These are phyloP conservation scores for Talaromyces piceae DNA, from an alignment of 2,329 filamentous ascomycete species.

Conservation along the genomic window DNA sequence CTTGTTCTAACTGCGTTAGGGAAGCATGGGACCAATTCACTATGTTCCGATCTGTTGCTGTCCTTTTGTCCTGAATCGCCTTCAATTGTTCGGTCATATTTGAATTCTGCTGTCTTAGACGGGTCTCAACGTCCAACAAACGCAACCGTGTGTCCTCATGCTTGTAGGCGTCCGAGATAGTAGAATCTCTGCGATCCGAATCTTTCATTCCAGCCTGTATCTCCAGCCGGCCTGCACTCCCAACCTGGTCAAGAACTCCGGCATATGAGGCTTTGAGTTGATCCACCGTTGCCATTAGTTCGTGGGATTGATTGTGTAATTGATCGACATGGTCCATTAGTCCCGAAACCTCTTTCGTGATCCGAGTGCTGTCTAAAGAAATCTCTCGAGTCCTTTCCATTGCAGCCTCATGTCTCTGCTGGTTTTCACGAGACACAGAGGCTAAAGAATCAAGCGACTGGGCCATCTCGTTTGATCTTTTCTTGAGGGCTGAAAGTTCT, in stretches of 20 bases:
- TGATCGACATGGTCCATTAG: not conserved
- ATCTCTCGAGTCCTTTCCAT: conserved; percentile 10
- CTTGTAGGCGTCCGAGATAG: not conserved
- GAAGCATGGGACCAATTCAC: not conserved
- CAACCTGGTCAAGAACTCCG: not conserved
- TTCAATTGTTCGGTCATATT: not conserved
- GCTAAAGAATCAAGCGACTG: not conserved
- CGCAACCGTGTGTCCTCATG: not conserved
- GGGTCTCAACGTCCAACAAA: not conserved
- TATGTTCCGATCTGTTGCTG: not conserved
- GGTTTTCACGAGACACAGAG: conserved; percentile 5
- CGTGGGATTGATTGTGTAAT: not conserved
- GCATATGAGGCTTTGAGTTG: not conserved
- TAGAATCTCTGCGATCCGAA: not conserved
- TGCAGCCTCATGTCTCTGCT: conserved; percentile 2
- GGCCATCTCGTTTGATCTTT: not conserved
- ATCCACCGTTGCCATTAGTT: not conserved
- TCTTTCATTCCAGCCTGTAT: not conserved
- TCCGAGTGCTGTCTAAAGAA: conserved; percentile 12
- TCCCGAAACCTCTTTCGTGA: conserved; percentile 2
- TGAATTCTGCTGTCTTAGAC: not conserved
- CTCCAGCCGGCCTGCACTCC: not conserved
- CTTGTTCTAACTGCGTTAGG: not conserved
- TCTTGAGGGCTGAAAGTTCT: not conserved
- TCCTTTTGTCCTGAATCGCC: not conserved